Evolutionary conservation across 768 basidiomycete genomes (phyloP).

Genomic region (Suillus subluteus): DNA sequence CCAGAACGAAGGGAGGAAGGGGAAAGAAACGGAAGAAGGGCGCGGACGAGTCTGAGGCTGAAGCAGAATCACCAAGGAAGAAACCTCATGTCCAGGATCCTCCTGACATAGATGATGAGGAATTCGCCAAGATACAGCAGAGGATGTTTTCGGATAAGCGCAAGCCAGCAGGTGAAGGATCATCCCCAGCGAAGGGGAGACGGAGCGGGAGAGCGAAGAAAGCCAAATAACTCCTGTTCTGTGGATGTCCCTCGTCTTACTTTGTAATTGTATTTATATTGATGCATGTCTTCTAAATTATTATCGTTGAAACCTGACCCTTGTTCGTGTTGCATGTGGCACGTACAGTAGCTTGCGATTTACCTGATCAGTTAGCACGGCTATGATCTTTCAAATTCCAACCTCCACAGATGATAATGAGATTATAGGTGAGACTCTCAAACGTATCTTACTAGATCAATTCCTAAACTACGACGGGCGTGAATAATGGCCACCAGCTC

Average conservation of each 20-base stretch:
- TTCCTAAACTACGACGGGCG: slow-evolving; percentile 80
- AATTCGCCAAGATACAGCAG: slow-evolving; percentile 63
- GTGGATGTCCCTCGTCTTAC: not conserved
- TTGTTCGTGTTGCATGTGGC: not conserved
- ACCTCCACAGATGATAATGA: not conserved
- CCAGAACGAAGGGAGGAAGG: slow-evolving; percentile 46
- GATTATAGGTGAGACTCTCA: slow-evolving; percentile 33
- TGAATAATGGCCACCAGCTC: slow-evolving; percentile 87
- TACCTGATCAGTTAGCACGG: not conserved
- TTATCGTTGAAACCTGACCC: not conserved
- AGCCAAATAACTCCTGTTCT: slow-evolving; percentile 30
- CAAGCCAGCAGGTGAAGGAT: slow-evolving; percentile 31
- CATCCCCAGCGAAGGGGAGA: slow-evolving; percentile 28
- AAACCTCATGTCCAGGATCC: slow-evolving; percentile 45
- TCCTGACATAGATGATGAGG: slow-evolving; percentile 68
- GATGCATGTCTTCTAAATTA: not conserved
- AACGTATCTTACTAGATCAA: slow-evolving; percentile 79
- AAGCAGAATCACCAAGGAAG: slow-evolving; percentile 51
- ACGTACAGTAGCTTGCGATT: not conserved
- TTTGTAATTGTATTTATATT: not conserved
- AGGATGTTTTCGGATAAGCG: slow-evolving; percentile 53
- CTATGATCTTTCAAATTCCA: not conserved
- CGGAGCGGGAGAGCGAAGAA: slow-evolving; percentile 38
- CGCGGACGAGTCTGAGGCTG: slow-evolving; percentile 40
- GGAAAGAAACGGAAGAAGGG: slow-evolving; percentile 56